Percentiles rank a stretch among this genome's conserved stretches.
phyloP scores from a whole-genome alignment of 192 early-diverging fungal genomes.

The Cladochytrium replicatum region DNA sequence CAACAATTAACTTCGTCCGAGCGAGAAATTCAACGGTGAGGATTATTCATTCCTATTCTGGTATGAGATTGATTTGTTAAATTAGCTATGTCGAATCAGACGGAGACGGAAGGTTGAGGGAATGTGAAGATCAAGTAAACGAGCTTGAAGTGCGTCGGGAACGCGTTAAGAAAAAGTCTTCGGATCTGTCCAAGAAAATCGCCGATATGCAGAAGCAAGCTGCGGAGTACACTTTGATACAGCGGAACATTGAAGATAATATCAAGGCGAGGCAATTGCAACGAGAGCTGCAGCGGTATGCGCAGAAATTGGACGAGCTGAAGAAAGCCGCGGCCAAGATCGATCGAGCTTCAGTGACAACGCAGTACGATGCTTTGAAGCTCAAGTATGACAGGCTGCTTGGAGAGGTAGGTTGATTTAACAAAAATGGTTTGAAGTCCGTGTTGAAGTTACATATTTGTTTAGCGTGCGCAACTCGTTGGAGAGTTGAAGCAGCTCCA shows the following conservation, averaged over 20 bases:
- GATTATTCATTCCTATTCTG: not conserved
- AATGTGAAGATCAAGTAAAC: conserved; percentile 9
- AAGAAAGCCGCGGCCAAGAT: conserved; percentile 24
- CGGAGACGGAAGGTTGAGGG: conserved; percentile 8
- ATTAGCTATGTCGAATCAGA: conserved; percentile 12
- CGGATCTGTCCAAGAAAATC: conserved; percentile 20
- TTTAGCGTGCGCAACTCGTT: conserved; percentile 41
- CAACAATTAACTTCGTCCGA: conserved; percentile 10
- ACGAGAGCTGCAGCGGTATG: conserved; percentile 17
- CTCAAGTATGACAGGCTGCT: conserved; percentile 21
- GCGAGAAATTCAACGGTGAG: conserved; percentile 21
- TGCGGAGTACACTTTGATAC: conserved; percentile 14
- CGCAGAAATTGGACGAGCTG: conserved; percentile 25
- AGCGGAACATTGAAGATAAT: conserved; percentile 34
- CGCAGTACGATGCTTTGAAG: conserved; percentile 20
- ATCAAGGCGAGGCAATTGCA: conserved; percentile 37
- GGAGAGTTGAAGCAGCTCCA: conserved; percentile 80
- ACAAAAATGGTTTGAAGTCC: not conserved
- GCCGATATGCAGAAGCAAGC: conserved; percentile 18
- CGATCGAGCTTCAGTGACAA: conserved; percentile 13
- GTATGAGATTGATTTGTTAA: not conserved
- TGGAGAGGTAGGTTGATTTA: conserved; percentile 19
- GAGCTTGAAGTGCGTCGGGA: conserved; percentile 13
- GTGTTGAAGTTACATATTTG: conserved; percentile 7
- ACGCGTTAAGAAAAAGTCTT: conserved; percentile 28